Conservation (phyloP, 805 yeast species). For the Clavispora fructus region DNA sequence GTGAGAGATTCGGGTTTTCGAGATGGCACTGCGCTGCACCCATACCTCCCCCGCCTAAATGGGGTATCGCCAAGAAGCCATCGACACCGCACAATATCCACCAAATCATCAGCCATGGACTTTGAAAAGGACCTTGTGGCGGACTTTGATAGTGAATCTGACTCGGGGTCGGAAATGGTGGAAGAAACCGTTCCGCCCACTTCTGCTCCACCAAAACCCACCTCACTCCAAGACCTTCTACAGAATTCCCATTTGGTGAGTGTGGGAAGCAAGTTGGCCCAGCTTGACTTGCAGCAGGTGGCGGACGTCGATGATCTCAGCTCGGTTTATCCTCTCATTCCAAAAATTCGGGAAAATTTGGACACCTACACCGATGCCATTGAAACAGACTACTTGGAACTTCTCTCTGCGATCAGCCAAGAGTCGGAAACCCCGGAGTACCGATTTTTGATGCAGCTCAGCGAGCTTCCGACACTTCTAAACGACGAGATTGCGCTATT, state of each 20-base stretch:
- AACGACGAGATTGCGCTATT: conserved; percentile 48
- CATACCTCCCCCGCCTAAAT: too few species aligned
- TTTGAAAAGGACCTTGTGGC: conserved; percentile 39
- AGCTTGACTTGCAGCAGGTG: conserved; percentile 16
- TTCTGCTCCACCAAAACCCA: not conserved
- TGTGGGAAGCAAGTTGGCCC: conserved; percentile 13
- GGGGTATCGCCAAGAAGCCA: not conserved
- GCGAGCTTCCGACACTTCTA: conserved; percentile 50
- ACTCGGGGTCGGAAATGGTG: conserved; percentile 7
- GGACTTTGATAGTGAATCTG: conserved; percentile 30
- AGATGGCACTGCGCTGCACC: too few species aligned
- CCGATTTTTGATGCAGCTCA: conserved; percentile 48
- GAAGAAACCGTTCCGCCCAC: conserved; percentile 1
- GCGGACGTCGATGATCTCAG: conserved; percentile 19
- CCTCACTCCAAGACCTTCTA: conserved; percentile 12
- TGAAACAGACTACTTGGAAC: conserved; percentile 27
- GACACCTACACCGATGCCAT: conserved; percentile 17
- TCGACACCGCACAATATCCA: not conserved
- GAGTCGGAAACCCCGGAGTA: conserved; percentile 35
- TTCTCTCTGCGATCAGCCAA: conserved; percentile 23
- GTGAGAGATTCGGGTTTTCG: not conserved
- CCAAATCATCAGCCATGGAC: conserved; percentile 14
- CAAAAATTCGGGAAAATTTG: conserved; percentile 17
- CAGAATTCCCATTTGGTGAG: conserved; percentile 8
- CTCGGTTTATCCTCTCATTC: conserved; percentile 19